These are phyloP conservation scores for Flaveria brownii DNA, from an alignment of 129 eudicot species.

Conservation along the genomic window DNA sequence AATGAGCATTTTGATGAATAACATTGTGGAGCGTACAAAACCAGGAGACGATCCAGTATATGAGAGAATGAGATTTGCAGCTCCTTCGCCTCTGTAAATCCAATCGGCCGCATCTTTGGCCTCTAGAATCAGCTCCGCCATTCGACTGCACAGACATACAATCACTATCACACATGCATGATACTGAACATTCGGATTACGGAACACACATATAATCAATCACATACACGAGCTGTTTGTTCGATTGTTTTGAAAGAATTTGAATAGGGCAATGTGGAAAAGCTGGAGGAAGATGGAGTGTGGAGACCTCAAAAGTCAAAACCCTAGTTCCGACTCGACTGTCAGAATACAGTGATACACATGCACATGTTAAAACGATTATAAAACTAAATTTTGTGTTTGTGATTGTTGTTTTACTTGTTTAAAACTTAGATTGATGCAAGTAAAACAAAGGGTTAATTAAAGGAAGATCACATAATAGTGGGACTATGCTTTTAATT, in stretches of 20 bases:
- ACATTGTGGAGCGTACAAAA: slow-evolving; percentile 41
- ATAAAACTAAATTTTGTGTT: too few species aligned
- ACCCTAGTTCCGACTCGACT: slow-evolving; percentile 26
- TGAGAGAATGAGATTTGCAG: slow-evolving; percentile 75
- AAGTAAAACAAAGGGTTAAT: too few species aligned
- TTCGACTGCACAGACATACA: slow-evolving; percentile 5
- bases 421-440: too few species aligned
- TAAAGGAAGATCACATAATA: too few species aligned
- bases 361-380: too few species aligned
- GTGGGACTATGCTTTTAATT: too few species aligned
- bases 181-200: neutral
- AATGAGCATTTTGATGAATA: neutral
- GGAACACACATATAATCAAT: neutral
- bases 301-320: slow-evolving; percentile 21
- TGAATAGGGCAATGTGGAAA: neutral
- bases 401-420: too few species aligned
- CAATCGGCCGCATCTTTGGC: slow-evolving; percentile 61
- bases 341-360: neutral
- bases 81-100: slow-evolving; percentile 86
- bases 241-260: neutral
- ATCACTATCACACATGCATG: slow-evolving; percentile 15
- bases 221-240: neutral
- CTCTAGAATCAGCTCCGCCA: slow-evolving; percentile 47
- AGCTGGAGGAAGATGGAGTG: neutral
- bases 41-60: slow-evolving; percentile 57